Conservation (phyloP, 208 protist genomes). For the Wallacemonas rigidus region DNA sequence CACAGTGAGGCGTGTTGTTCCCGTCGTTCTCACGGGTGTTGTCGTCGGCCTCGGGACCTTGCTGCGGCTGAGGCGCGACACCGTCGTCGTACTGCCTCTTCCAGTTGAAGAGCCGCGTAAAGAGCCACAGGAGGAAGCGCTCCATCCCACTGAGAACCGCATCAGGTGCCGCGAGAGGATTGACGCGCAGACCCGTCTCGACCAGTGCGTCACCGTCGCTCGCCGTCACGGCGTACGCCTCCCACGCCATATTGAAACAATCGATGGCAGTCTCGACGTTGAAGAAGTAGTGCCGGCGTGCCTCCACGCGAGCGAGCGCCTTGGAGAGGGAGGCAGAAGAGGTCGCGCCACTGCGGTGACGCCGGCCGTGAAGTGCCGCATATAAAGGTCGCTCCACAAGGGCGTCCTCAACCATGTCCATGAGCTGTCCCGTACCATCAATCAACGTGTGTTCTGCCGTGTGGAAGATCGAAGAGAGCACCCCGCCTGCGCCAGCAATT, state of each 20-base stretch:
- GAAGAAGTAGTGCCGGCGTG: conserved; percentile 38
- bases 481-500: background rate
- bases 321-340: background rate
- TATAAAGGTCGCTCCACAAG: conserved; percentile 29
- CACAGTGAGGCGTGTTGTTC: background rate
- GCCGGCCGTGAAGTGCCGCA: conserved; percentile 4
- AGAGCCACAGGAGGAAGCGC: conserved; percentile 13
- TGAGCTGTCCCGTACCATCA: conserved; percentile 34
- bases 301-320: background rate
- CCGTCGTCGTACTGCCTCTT: conserved; percentile 1
- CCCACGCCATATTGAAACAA: conserved; percentile 71
- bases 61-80: background rate
- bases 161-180: conserved; percentile 25
- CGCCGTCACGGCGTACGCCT: conserved; percentile 45
- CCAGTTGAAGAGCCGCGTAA: background rate
- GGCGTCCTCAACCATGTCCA: conserved; percentile 35
- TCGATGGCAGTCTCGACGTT: conserved; percentile 66
- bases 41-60: background rate
- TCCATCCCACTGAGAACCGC: conserved; percentile 28
- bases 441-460: conserved; percentile 27
- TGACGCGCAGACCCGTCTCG: conserved; percentile 32
- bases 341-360: background rate
- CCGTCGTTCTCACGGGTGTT: background rate
- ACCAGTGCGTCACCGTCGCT: conserved; percentile 25
- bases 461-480: conserved; percentile 26